phyloP scores from a whole-genome alignment of 257 asterid genomes.

The Salvia miltiorrhiza region DNA sequence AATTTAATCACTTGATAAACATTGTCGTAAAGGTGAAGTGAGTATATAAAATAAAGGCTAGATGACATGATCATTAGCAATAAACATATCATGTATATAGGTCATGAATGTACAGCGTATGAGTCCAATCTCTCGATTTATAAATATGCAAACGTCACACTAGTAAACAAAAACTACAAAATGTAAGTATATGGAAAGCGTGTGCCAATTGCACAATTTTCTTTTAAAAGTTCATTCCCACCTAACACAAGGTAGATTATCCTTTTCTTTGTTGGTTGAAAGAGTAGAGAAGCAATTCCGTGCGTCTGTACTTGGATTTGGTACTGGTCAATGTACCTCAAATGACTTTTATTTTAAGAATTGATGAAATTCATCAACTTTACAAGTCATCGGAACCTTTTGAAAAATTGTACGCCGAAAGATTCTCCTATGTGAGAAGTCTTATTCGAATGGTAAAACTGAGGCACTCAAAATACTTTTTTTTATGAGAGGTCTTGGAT shows the following conservation, averaged over 20 bases:
- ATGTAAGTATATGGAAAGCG: background rate
- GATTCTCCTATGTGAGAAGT: too few relatives aligned
- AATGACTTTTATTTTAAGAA: too few relatives aligned
- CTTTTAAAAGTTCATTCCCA: background rate
- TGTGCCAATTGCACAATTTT: background rate
- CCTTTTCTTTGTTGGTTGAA: conserved; percentile 11
- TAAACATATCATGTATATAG: too few relatives aligned
- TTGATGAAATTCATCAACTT: too few relatives aligned
- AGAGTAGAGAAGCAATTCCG: background rate
- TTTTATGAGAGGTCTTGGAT: too few relatives aligned
- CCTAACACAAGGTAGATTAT: conserved; percentile 12
- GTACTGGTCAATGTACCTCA: background rate
- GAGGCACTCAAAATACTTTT: too few relatives aligned
- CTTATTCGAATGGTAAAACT: too few relatives aligned
- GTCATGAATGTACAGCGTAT: too few relatives aligned
- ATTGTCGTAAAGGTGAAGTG: too few relatives aligned
- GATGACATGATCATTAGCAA: too few relatives aligned
- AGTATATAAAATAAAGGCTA: too few relatives aligned
- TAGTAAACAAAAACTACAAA: background rate
- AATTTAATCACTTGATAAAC: too few relatives aligned
- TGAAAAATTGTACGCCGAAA: background rate
- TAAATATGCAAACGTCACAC: background rate
- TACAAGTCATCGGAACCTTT: background rate
- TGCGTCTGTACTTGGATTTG: background rate
- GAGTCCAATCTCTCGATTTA: background rate